Percentiles rank a stretch among this genome's conserved stretches.
phyloP scores from a whole-genome alignment of 768 basidiomycete species.

The Auricularia sp. region DNA sequence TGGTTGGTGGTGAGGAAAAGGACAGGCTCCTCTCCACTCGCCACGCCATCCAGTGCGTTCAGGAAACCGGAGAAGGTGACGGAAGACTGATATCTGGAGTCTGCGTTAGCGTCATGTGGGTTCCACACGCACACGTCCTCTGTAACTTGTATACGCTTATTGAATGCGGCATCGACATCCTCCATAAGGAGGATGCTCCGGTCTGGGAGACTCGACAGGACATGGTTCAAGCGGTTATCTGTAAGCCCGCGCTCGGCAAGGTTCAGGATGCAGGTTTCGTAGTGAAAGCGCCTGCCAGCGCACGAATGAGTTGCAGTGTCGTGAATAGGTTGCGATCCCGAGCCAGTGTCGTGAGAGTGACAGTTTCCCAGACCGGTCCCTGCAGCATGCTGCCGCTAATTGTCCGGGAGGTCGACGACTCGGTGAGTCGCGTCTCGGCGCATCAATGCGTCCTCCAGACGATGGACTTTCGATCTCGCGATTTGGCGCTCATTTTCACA shows the following conservation, averaged over 20 bases:
- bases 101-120: background rate
- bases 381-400: constrained; percentile 85
- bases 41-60: constrained; percentile 93
- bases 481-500: too few relatives aligned
- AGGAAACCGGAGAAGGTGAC: constrained; percentile 96
- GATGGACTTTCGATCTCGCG: too few relatives aligned
- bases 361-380: constrained; percentile 88
- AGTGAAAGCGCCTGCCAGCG: too few relatives aligned
- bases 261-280: constrained; percentile 94
- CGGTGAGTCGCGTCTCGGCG: too few relatives aligned
- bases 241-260: constrained; percentile 91
- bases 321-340: too few relatives aligned
- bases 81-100: constrained; percentile 44
- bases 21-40: constrained; percentile 92
- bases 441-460: too few relatives aligned
- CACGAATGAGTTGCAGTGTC: too few relatives aligned
- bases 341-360: too few relatives aligned
- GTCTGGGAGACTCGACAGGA: constrained; percentile 87
- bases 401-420: too few relatives aligned
- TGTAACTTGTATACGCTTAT: constrained; percentile 89
- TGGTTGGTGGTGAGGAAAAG: constrained; percentile 99
- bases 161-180: constrained; percentile 96
- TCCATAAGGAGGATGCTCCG: constrained; percentile 89
- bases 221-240: constrained; percentile 91
- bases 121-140: constrained; percentile 17